Conservation (phyloP, 2,329 filamentous ascomycete species). For the Catunica adiposa region DNA sequence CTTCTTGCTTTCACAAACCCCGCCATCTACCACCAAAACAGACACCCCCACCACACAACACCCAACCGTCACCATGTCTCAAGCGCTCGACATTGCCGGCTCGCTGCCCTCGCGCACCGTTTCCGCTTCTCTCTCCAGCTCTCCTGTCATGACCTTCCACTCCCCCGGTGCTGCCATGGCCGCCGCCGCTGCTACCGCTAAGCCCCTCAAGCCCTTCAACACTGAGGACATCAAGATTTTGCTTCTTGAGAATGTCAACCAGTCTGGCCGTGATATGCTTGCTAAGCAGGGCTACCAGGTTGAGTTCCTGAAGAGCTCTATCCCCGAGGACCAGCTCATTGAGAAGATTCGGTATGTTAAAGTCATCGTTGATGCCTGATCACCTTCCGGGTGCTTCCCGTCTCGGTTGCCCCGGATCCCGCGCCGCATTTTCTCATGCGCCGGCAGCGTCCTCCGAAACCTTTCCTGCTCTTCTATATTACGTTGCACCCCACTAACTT, state of each 20-base stretch:
- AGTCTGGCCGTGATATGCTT: constrained; percentile 72
- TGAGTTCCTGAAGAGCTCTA: constrained; percentile 71
- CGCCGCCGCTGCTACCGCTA: constrained; percentile 27
- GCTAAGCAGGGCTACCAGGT: constrained; percentile 86
- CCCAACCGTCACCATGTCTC: constrained; percentile 8
- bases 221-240: constrained; percentile 94
- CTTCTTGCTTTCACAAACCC: not conserved
- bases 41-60: not conserved
- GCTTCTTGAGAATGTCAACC: constrained; percentile 88
- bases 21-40: not conserved
- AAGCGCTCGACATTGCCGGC: constrained; percentile 33
- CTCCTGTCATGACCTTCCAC: constrained; percentile 58
- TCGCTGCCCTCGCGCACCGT: constrained; percentile 26
- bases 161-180: constrained; percentile 35
- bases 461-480: too few relatives aligned
- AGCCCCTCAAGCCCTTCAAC: constrained; percentile 87
- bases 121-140: constrained; percentile 51
- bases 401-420: not conserved
- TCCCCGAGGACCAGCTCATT: constrained; percentile 86
- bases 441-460: not conserved
- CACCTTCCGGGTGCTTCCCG: not conserved
- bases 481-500: too few relatives aligned
- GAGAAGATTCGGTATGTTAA: constrained; percentile 72
- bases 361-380: not conserved
- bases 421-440: not conserved